Base-by-base conservation (phyloP, 768 basidiomycete genomes). In the Cystoderma amianthinum region DNA sequence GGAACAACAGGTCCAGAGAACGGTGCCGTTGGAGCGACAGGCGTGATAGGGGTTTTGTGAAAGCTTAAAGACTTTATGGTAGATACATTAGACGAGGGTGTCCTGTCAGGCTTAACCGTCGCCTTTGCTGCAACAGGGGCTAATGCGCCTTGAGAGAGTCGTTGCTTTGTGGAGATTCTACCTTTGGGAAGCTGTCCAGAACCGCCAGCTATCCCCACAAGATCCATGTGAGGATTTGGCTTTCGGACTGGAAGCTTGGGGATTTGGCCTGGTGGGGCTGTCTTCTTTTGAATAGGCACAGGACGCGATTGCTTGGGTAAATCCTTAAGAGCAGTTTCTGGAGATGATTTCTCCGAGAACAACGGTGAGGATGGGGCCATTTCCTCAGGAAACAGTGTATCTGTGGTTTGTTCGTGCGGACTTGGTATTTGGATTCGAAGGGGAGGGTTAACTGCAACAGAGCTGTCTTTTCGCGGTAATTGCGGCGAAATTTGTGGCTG, bases 161-260 rank as follows among this genome's bases (percentile, higher is more conserved):
- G 65, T 39, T 74, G 69, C 50, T 78, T 79, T 1, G 74, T 79
- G 24, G 67, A 60, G 20, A 79, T 62, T n/a, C n/a, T n/a, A 7
- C 65, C 63, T 43, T 62, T 67, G 33, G 50, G 39, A 4, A 55
- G 32, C n/a, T 43, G 15, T 13, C 41, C 40, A 13, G 50, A 41
- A 10, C 47, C 32, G 12, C 48, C 22, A 36, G 48, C 9, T 13
- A 34, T 51, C 17, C 41, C 43, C 2, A 42, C 47, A 23, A 52
- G 36, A 24, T 52, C 62, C 40, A 34, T 49, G 38, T 54, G 58
- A 17, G 50, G 49, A 32, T 58, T 53, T 30, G 46, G 32, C 13
- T 43, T 54, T 30, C 52, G 55, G 17, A 19, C 17, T 5, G 46
- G 48, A 24, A 49, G 24, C 33, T 47, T 55, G 5, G 46, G 12